phyloP scores from a whole-genome alignment of 768 basidiomycete genomes.

The Arthromyces matolae region DNA sequence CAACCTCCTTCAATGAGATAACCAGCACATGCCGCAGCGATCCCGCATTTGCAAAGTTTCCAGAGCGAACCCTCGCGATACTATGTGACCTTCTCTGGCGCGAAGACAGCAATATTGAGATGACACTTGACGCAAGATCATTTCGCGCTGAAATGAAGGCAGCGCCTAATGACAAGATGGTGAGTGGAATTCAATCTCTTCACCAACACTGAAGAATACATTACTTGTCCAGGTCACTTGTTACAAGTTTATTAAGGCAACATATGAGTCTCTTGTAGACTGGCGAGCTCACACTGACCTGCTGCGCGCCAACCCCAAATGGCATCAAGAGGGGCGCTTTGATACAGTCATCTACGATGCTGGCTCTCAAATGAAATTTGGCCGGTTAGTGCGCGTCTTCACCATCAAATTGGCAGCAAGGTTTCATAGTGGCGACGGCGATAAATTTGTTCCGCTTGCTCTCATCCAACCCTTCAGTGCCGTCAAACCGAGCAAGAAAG shows the following conservation, averaged over 20 bases:
- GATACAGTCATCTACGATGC: slow-evolving; percentile 1
- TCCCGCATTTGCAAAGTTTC: not conserved
- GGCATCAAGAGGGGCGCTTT: not conserved
- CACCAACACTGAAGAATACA: too few relatives aligned
- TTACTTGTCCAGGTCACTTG: not conserved
- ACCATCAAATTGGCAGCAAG: not conserved
- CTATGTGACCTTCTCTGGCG: not conserved
- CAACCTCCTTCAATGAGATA: not conserved
- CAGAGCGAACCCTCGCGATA: not conserved
- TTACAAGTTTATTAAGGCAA: slow-evolving; percentile 1
- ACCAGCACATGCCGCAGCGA: not conserved
- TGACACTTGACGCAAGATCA: not conserved
- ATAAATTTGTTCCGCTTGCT: not conserved
- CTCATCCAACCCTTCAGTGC: not conserved
- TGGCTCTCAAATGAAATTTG: not conserved
- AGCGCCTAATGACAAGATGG: not conserved
- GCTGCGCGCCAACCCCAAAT: not conserved
- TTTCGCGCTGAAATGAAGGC: not conserved
- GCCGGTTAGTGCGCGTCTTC: slow-evolving; percentile 3
- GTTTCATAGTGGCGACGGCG: not conserved
- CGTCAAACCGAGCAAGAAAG: not conserved
- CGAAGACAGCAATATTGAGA: not conserved
- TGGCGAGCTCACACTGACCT: slow-evolving; percentile 1
- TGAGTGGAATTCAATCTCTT: not conserved
- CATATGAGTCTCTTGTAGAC: slow-evolving; percentile 3